Evolutionary conservation across 1,284 basidiomycete genomes (phyloP).

Genomic region (Ceratobasidium theobromae): DNA sequence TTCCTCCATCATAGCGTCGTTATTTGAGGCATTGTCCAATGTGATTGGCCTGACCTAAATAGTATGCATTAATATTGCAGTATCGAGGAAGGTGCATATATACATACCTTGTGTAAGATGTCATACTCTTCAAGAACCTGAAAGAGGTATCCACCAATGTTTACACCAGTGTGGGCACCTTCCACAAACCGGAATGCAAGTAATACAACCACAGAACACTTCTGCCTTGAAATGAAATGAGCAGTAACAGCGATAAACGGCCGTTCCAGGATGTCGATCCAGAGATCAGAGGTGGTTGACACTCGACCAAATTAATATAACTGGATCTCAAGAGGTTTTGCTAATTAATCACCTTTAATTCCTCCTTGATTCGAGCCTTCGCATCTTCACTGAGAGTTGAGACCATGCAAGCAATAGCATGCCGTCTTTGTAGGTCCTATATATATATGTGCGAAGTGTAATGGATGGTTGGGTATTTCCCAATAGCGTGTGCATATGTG

Average conservation of each 20-base stretch:
- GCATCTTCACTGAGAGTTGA: neutral
- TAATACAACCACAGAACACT: neutral
- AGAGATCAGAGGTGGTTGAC: constrained; percentile 29
- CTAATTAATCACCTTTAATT: neutral
- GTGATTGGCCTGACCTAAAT: constrained; percentile 8
- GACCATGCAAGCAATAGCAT: neutral
- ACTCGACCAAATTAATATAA: too few species aligned
- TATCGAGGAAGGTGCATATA: neutral
- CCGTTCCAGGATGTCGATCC: neutral
- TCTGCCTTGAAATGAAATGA: neutral
- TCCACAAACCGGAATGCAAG: constrained; percentile 10
- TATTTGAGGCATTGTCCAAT: constrained; percentile 17
- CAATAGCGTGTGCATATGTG: too few species aligned
- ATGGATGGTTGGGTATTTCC: too few species aligned
- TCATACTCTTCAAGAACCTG: neutral
- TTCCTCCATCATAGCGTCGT: constrained; percentile 12
- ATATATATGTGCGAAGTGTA: too few species aligned
- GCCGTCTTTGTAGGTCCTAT: neutral
- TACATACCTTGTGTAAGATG: neutral
- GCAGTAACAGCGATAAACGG: constrained; percentile 26
- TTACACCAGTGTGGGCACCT: neutral
- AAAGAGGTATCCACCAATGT: neutral
- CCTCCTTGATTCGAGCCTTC: neutral
- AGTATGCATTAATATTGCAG: neutral
- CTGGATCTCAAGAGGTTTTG: too few species aligned